Percentiles rank a stretch among this genome's conserved stretches.
Evolutionary conservation across 257 asterid species (phyloP).

Genomic region (Apocynum venetum): DNA sequence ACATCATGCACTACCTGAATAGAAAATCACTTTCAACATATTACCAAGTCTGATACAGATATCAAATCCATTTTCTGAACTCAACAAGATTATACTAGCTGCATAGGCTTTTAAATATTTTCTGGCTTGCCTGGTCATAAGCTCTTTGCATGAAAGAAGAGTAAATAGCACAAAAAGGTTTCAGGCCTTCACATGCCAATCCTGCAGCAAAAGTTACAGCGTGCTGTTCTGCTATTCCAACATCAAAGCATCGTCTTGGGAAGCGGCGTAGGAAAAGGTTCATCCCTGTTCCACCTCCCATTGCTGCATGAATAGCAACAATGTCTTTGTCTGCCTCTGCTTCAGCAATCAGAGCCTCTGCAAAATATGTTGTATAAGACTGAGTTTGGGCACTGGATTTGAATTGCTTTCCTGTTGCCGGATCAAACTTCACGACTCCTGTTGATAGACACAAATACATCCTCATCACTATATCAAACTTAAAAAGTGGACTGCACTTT

Average conservation of each 20-base stretch:
- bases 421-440: conserved; percentile 93
- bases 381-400: conserved; percentile 71
- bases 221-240: conserved; percentile 96
- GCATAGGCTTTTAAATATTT: not conserved
- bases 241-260: conserved; percentile 81
- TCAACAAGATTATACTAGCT: not conserved
- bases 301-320: conserved; percentile 93
- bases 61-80: not conserved
- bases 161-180: conserved; percentile 89
- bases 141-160: conserved; percentile 92
- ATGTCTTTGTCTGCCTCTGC: conserved; percentile 83
- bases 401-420: conserved; percentile 88
- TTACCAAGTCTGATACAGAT: not conserved
- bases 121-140: conserved; percentile 62
- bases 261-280: conserved; percentile 85
- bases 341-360: conserved; percentile 90
- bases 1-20: conserved; percentile 91
- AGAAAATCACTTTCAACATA: conserved; percentile 9
- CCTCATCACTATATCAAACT: not conserved
- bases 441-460: conserved; percentile 10
- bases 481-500: not conserved
- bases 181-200: conserved; percentile 92
- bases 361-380: conserved; percentile 89
- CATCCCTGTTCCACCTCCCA: conserved; percentile 98
- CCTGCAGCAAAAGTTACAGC: conserved; percentile 99